Evolutionary conservation across 768 basidiomycete species (phyloP), one percentile per base, ranked within the genome.

Genomic region (Hericium erinaceus): DNA sequence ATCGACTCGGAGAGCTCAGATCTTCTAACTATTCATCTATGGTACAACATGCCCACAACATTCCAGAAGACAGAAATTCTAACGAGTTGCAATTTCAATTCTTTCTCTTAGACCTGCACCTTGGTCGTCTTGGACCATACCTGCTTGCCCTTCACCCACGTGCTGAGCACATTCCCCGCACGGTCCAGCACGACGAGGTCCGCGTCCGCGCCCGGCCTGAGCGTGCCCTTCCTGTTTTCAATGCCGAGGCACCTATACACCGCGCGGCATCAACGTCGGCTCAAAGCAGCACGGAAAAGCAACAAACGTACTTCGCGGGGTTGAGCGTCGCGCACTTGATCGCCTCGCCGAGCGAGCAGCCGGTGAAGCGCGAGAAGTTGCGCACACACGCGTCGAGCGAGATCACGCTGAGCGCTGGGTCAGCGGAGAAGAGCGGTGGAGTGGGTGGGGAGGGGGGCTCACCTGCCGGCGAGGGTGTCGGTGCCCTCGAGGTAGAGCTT

Each of bases 381-480:
- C 87, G 83, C 44, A 95, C 82, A 66, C 89, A 94, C 63, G 83
- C 87, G 70, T 91, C 87, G 60, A 95, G 69, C 2, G 92, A 88
- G 48, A 92, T 81, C 48, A 89, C 87, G 65, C 88, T 89, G 62
- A 15, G 63, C 33, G 26, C 12, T 15, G 9, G 4, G 22, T 39
- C 26, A 53, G 51, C 41, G 15, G 37, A 50, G 16, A 56, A 48
- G 41, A 15, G 20, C 3, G 41, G 15, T 3, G 41, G 41, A 15
- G 41, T n/a, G 41, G 41, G 10, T 3, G 41, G 41, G 9, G 40
- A 40, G 38, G 7, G 39, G 44, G 26, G 54, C 77, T 54, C 52
- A 89, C 89, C 89, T 91, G 67, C 92, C 93, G 1, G 93, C 93
- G 56, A 95, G 82, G 1, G 92, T 95, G 58, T 83, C 78, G 1